Evolutionary conservation across 208 protist genomes (phyloP), one percentile per base, ranked within the genome.

Genomic region (Histomonas meleagridis): DNA sequence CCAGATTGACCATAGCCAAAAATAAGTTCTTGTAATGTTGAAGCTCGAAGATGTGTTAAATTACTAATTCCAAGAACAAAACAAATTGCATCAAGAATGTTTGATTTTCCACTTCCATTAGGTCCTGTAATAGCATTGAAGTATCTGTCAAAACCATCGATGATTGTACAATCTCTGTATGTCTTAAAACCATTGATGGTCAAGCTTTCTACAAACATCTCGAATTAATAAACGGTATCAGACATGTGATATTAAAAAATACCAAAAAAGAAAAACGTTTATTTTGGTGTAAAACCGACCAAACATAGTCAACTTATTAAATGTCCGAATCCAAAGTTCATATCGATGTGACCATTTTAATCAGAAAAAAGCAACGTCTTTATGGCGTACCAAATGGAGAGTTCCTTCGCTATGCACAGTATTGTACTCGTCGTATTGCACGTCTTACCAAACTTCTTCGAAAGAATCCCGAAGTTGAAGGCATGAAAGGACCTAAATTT

Each of bases 161-260:
- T 94, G 57, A 97, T 96, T 18, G 97, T 98, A 90, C 97, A 95
- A 86, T 96, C 95, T 32, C 97, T 97, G 95, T 99, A 99, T 38
- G 97, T 99, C 95, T 99, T 99, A 95, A 99, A 99, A 35, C 99
- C 98, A 93, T 99, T 98, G 62, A 99, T 94, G 28, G 99, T 97
- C 70, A 99, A 97, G 93, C 98, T 96, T 92, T 98, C 96, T 53
- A 99, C 97, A 92, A 97, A 97, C 99, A 99, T 99, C 40, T 60
- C 23, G 7, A 40, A 76, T 35, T 40, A 48, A 49, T 49, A 81
- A 43, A 81, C 60, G 60, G 60, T 26, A 65, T 26, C 60, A 65
- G n/a, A 65, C 60, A n/a, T n/a, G n/a, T n/a, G n/a, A n/a, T n/a
- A n/a, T n/a, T n/a, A n/a, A n/a, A n/a, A n/a, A n/a, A n/a, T n/a